Evolutionary conservation across 306 rosid genomes (phyloP).

Genomic region (Erythrophleum fordii): DNA sequence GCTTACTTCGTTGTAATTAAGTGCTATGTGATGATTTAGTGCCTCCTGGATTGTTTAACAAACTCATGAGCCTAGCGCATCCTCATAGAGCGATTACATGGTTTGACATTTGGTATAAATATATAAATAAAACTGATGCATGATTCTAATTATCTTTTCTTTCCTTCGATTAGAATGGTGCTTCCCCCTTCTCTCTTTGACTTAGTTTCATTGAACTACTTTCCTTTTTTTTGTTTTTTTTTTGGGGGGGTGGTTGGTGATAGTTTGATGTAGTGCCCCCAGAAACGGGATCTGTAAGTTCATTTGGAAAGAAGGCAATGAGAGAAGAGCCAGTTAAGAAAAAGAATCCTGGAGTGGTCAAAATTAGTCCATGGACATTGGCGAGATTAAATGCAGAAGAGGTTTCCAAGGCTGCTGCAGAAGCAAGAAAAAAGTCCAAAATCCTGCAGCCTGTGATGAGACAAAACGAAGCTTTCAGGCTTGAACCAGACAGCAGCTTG

Average conservation of each 20-base stretch:
- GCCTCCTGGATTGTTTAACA: not conserved
- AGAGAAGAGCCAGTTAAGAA: conserved; percentile 69
- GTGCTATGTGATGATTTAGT: not conserved
- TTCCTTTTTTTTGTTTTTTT: not conserved
- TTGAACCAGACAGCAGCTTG: conserved; percentile 62
- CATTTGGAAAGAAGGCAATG: conserved; percentile 63
- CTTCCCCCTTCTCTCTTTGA: not conserved
- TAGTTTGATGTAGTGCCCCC: conserved; percentile 98
- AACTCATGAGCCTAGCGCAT: not conserved
- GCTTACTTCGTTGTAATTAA: not conserved
- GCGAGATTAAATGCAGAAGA: conserved; percentile 94
- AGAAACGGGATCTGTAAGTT: conserved; percentile 86
- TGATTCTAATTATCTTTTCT: not conserved
- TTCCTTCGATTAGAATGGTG: not conserved
- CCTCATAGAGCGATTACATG: not conserved
- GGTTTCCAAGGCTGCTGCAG: conserved; percentile 95
- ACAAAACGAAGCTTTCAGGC: conserved; percentile 56
- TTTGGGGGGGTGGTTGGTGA: not conserved
- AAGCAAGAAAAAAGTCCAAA: conserved; percentile 93
- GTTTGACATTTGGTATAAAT: not conserved
- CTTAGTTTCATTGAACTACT: not conserved
- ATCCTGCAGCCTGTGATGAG: conserved; percentile 86
- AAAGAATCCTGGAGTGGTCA: conserved; percentile 78
- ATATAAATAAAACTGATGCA: not conserved
- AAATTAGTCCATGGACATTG: conserved; percentile 95